These are phyloP conservation scores for Penicillium rolfsii DNA, from an alignment of 2,329 filamentous ascomycete species.

Conservation along the genomic window DNA sequence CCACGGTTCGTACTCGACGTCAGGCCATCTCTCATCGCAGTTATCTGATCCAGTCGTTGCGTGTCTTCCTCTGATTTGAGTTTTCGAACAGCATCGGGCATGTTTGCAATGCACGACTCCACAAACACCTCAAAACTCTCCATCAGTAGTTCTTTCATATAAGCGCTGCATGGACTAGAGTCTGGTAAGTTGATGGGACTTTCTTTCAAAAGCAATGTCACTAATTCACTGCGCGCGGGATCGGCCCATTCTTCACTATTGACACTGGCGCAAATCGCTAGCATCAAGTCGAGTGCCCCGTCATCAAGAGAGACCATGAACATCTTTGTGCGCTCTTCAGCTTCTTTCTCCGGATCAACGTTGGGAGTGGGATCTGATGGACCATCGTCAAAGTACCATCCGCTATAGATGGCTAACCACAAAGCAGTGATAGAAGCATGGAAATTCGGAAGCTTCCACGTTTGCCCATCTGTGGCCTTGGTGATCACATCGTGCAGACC, in stretches of 20 bases:
- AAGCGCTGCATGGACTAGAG: constrained; percentile 67
- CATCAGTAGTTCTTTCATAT: constrained; percentile 75
- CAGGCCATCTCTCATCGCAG: constrained; percentile 49
- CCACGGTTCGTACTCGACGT: constrained; percentile 46
- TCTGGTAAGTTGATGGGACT: constrained; percentile 71
- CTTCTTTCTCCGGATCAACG: constrained; percentile 68
- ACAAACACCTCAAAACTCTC: constrained; percentile 83
- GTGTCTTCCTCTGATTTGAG: constrained; percentile 89
- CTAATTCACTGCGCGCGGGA: constrained; percentile 78
- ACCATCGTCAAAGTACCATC: constrained; percentile 78
- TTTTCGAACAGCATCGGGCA: constrained; percentile 87
- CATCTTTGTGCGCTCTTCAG: constrained; percentile 69
- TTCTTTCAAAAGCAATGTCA: constrained; percentile 81
- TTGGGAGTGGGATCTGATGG: constrained; percentile 62
- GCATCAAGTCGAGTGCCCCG: constrained; percentile 87
- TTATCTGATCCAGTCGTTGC: constrained; percentile 58
- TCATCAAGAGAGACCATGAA: constrained; percentile 81
- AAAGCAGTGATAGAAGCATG: constrained; percentile 77
- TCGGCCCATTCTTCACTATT: constrained; percentile 84
- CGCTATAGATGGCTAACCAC: constrained; percentile 94
- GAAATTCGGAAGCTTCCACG: constrained; percentile 74
- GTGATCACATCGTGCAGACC: constrained; percentile 71
- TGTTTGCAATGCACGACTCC: constrained; percentile 91
- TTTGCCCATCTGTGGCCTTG: constrained; percentile 65
- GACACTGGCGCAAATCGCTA: constrained; percentile 81